These are phyloP conservation scores for Alternaria triticimaculans DNA, from an alignment of 2,329 filamentous ascomycete species.

Conservation along the genomic window DNA sequence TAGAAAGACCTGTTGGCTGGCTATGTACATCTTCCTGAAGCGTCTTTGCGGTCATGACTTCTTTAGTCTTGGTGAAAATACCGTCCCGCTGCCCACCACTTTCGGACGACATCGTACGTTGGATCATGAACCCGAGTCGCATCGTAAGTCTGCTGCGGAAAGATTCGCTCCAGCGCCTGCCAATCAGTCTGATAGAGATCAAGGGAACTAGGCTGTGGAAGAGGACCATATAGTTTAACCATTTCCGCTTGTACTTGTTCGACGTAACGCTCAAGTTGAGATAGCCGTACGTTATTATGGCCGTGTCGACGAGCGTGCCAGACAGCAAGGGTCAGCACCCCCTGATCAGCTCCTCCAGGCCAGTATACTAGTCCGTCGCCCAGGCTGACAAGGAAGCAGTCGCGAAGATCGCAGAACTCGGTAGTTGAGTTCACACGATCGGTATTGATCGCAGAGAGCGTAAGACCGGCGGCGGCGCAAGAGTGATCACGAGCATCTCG, in stretches of 20 bases:
- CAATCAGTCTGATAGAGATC: not conserved
- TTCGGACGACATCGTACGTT: not conserved
- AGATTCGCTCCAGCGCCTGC: not conserved
- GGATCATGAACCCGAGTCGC: not conserved
- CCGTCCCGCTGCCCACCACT: not conserved
- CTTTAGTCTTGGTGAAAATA: not conserved
- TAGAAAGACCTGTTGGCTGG: not conserved
- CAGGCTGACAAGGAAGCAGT: not conserved
- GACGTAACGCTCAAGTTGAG: not conserved
- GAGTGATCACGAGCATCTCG: not conserved
- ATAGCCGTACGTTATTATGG: not conserved
- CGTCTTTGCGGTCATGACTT: not conserved
- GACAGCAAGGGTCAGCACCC: not conserved
- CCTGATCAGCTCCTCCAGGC: not conserved
- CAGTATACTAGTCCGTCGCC: not conserved
- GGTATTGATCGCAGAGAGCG: not conserved
- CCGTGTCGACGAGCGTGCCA: not conserved
- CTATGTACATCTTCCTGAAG: not conserved
- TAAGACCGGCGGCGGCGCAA: not conserved
- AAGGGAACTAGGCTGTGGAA: not conserved
- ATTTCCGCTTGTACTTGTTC: not conserved
- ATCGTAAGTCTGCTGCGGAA: not conserved
- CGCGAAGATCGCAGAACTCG: not conserved
- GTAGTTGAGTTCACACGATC: not conserved
- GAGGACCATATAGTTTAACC: not conserved